These are phyloP conservation scores for Aristolochia fimbriata DNA, from an alignment of 164 flowering plant species.

Conservation along the genomic window DNA sequence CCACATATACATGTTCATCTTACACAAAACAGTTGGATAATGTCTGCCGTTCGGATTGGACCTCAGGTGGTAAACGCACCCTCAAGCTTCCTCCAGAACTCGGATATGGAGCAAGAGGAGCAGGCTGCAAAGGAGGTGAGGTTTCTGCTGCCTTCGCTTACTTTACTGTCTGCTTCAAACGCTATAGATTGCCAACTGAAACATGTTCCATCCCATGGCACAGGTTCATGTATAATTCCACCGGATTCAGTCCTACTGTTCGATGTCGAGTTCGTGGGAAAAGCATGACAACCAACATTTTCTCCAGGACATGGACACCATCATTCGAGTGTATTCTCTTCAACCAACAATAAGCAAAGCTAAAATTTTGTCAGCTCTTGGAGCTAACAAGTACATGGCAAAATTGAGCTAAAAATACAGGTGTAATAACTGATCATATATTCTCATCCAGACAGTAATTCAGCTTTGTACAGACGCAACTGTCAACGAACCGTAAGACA, in stretches of 20 bases:
- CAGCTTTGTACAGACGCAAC: no score
- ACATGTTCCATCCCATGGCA: conserved; percentile 7
- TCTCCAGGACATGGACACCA: no score
- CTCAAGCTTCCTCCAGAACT: conserved; percentile 79
- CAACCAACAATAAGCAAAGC: no score
- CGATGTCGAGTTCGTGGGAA: conserved; percentile 83
- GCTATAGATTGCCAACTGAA: not conserved
- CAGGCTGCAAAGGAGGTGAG: conserved; percentile 88
- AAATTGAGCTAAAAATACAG: no score
- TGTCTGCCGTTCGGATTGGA: no score
- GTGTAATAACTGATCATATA: no score
- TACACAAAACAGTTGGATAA: no score
- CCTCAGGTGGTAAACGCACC: conserved; percentile 64
- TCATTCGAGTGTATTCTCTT: not conserved
- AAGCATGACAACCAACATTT: conserved; percentile 30
- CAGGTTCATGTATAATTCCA: conserved; percentile 84
- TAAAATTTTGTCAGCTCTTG: no score
- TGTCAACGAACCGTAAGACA: no score
- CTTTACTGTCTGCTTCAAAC: not conserved
- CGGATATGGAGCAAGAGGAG: conserved; percentile 80
- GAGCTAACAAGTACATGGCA: no score
- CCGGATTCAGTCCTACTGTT: conserved; percentile 78
- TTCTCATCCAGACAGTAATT: no score
- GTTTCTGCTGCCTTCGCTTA: not conserved
- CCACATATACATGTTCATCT: not conserved